Evolutionary conservation across 441 rosid species (phyloP), one percentile per base, ranked within the genome.

Genomic region (Populus hybrid): DNA sequence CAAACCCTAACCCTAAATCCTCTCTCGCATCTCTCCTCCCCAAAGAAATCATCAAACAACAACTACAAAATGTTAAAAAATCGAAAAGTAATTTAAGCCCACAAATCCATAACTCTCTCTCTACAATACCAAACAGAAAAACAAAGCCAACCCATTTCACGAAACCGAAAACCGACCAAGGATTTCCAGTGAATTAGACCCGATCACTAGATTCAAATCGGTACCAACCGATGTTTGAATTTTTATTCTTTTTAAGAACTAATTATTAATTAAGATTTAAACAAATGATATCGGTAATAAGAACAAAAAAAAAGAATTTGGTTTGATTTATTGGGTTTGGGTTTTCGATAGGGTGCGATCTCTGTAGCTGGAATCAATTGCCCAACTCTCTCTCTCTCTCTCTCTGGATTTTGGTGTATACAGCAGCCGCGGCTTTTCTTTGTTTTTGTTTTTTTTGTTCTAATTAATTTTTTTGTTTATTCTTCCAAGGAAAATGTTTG

Each of bases 1-100:
- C 85, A 78, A 84, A 81, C 80, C 91, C 94, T 87, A 92, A 84
- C 84, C 90, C 92, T 89, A 87, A 75, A 69, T 86, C 92, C 82
- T 87, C 84, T 81, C 92, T 86, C 64, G 86, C 94, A 89, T 90
- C 91, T 79, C 88, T 86, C 71, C 86, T 88, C 68, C 92, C 89
- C 79, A 88, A 82, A 61, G 89, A 85, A 87, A 89, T 89, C 93
- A 94, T 90, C 85, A 82, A 84, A 75, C 38, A 18, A 50, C 6
- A 50, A 69, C 21, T 57, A 72, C n/a, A 4, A 69, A 12, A 12
- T 71, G 85, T 72, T 65, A 3, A 34, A 34, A 38, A 28, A 57
- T 10, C 32, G 38, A 67, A 23, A 12, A 20, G 2, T 35, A 38
- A 70, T 75, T 72, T 69, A 83, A 75, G 75, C 77, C 72, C 68